Percentiles rank a stretch among this genome's conserved stretches.
Evolutionary conservation across 257 asterid species (phyloP).

Genomic region (Anisodus tanguticus): DNA sequence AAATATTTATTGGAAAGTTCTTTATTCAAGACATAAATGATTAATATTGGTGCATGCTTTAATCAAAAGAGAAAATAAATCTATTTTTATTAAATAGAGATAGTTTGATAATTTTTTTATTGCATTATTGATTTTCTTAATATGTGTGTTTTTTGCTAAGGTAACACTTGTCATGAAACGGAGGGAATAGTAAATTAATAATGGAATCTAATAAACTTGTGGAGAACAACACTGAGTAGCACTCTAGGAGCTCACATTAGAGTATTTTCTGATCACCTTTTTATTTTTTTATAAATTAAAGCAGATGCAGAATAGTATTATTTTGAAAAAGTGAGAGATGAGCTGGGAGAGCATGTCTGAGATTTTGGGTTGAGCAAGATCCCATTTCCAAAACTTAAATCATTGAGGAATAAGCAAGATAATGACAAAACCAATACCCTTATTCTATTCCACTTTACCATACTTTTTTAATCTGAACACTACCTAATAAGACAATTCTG

Average conservation of each 20-base stretch:
- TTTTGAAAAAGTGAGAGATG: constrained; percentile 39
- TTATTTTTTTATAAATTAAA: neutral
- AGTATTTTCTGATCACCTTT: neutral
- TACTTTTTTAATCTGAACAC: constrained; percentile 26
- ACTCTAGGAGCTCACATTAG: constrained; percentile 35
- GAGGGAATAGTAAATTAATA: neutral
- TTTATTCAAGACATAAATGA: too few species aligned
- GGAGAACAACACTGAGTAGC: constrained; percentile 35
- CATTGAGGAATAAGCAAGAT: constrained; percentile 64
- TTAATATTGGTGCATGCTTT: too few species aligned
- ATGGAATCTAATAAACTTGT: constrained; percentile 6
- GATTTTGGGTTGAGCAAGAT: constrained; percentile 59
- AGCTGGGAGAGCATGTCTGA: constrained; percentile 82
- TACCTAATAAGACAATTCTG: constrained; percentile 13
- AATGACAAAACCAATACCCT: constrained; percentile 55
- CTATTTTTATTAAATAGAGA: too few species aligned
- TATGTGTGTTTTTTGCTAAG: too few species aligned
- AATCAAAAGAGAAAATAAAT: too few species aligned
- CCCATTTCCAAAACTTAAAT: constrained; percentile 51
- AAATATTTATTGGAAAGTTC: too few species aligned
- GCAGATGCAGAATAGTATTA: neutral
- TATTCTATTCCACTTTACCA: constrained; percentile 28
- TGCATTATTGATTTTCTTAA: too few species aligned
- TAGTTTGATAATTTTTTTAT: too few species aligned
- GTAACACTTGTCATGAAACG: too few species aligned